A percentile compares a stretch with the other conserved stretches of the same genome.
Conservation (phyloP, 2,329 filamentous ascomycete genomes). For the Paradendryphiella salina region DNA sequence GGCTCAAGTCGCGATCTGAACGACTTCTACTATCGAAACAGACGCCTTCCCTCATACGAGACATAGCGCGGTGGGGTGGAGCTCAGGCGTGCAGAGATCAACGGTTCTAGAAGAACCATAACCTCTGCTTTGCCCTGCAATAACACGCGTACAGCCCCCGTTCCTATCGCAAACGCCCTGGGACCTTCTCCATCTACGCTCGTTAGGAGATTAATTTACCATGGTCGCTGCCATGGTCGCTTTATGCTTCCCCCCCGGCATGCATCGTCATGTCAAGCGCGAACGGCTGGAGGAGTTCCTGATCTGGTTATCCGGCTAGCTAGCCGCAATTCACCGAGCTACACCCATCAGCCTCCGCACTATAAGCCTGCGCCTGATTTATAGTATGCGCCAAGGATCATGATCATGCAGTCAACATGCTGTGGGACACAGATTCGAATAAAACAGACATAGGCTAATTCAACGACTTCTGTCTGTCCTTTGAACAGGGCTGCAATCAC, state of each 20-base stretch:
- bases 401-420: conserved; percentile 1
- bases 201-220: too few species aligned
- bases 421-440: background rate
- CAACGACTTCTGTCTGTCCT: too few species aligned
- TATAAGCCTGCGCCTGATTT: conserved; percentile 1
- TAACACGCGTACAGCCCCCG: conserved; percentile 2
- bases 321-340: background rate
- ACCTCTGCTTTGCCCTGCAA: background rate
- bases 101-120: conserved; percentile 15
- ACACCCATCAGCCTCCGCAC: conserved; percentile 3
- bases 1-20: conserved; percentile 11
- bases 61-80: conserved; percentile 13
- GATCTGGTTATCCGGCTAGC: conserved; percentile 3
- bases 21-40: conserved; percentile 7
- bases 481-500: too few species aligned
- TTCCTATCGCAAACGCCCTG: background rate
- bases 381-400: background rate
- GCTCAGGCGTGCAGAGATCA: conserved; percentile 7
- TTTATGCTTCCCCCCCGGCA: background rate
- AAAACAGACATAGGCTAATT: too few species aligned
- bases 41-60: conserved; percentile 13
- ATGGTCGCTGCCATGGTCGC: background rate
- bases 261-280: background rate
- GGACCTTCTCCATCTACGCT: too few species aligned
- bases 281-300: conserved; percentile 5